These are phyloP conservation scores for Geotrichum citri-aurantii DNA, from an alignment of 1,139 yeast species.

Conservation along the genomic window DNA sequence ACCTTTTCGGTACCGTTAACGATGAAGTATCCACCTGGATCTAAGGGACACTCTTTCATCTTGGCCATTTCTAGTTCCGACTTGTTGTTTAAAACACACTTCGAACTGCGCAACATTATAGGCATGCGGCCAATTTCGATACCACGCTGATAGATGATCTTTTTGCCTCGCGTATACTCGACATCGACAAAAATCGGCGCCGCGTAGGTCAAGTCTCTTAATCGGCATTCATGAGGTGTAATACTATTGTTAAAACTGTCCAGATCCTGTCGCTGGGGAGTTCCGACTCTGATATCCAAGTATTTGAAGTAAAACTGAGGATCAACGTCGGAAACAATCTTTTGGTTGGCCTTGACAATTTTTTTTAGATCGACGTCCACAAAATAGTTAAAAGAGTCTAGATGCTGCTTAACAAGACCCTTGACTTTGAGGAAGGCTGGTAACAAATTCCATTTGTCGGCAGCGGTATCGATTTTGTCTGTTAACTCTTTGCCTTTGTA, in stretches of 20 bases:
- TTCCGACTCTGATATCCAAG: slow-evolving; percentile 79
- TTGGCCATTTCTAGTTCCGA: slow-evolving; percentile 80
- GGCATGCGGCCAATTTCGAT: slow-evolving; percentile 98
- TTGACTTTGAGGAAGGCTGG: slow-evolving; percentile 95
- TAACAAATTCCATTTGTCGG: slow-evolving; percentile 88
- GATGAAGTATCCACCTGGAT: slow-evolving; percentile 97
- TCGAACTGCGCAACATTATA: slow-evolving; percentile 87
- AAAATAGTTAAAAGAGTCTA: slow-evolving; percentile 93
- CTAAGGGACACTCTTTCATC: slow-evolving; percentile 90
- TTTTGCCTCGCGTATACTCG: slow-evolving; percentile 91
- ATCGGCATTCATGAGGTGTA: slow-evolving; percentile 94
- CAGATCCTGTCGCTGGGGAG: slow-evolving; percentile 52
- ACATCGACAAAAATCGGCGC: slow-evolving; percentile 97
- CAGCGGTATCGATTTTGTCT: slow-evolving; percentile 83
- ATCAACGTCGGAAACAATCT: slow-evolving; percentile 87
- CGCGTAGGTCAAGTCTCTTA: slow-evolving; percentile 89
- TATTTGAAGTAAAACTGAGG: slow-evolving; percentile 93
- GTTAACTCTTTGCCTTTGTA: slow-evolving; percentile 82
- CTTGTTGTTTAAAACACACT: slow-evolving; percentile 78
- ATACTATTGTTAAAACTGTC: slow-evolving; percentile 36
- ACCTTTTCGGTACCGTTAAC: slow-evolving; percentile 94
- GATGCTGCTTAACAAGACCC: slow-evolving; percentile 93
- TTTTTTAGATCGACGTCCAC: slow-evolving; percentile 90
- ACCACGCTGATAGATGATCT: slow-evolving; percentile 82
- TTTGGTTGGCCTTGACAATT: slow-evolving; percentile 84